Conservation (phyloP, 176 grass and related monocot species). For the Echinochloa phyllopogon region DNA sequence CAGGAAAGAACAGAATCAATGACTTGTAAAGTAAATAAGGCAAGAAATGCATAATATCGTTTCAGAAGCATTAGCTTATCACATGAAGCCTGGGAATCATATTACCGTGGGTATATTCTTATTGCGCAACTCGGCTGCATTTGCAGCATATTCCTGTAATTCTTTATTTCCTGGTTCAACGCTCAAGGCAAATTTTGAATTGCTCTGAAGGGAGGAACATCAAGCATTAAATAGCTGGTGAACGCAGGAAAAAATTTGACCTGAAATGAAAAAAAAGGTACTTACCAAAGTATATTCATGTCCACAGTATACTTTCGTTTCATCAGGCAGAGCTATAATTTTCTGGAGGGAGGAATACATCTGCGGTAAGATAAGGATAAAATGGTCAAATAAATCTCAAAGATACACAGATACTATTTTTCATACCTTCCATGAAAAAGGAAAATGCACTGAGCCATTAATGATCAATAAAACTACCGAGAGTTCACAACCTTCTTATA, state of each 20-base stretch:
- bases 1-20: background rate
- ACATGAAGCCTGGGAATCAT: background rate
- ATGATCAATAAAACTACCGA: conserved; percentile 25
- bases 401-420: conserved; percentile 7
- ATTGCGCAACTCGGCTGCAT: conserved; percentile 63
- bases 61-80: conserved; percentile 17
- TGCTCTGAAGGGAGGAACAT: conserved; percentile 62
- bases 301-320: conserved; percentile 88
- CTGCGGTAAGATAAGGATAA: conserved; percentile 57
- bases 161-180: conserved; percentile 92
- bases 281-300: conserved; percentile 97
- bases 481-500: conserved; percentile 15
- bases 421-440: background rate
- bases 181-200: conserved; percentile 90
- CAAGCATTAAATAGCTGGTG: conserved; percentile 37
- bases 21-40: conserved; percentile 35
- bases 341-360: conserved; percentile 89
- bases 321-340: conserved; percentile 82
- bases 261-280: conserved; percentile 40
- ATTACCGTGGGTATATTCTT: conserved; percentile 94
- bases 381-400: background rate
- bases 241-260: background rate
- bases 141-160: conserved; percentile 83
- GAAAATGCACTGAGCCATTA: conserved; percentile 31
- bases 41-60: conserved; percentile 15